Conservation (phyloP, 805 yeast species). For the Pichia nanzhaoensis region DNA sequence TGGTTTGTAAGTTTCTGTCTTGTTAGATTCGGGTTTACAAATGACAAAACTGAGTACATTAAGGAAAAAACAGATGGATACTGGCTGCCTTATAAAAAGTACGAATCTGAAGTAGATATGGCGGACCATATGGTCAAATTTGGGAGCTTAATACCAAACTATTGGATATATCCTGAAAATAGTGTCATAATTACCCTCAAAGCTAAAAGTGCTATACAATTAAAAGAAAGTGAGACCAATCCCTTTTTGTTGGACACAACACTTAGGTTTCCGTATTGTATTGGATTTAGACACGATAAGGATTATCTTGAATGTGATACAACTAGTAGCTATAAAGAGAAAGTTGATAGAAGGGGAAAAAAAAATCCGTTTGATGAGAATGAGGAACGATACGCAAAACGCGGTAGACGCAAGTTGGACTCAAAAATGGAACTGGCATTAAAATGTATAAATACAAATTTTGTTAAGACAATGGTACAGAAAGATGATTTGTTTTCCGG, state of each 20-base stretch:
- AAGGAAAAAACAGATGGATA: slow-evolving; percentile 48
- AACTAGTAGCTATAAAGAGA: slow-evolving; percentile 41
- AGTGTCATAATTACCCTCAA: slow-evolving; percentile 78
- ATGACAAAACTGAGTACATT: slow-evolving; percentile 38
- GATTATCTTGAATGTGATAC: slow-evolving; percentile 49
- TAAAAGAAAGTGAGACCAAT: slow-evolving; percentile 35
- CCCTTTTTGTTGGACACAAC: slow-evolving; percentile 63
- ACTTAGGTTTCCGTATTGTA: slow-evolving; percentile 68
- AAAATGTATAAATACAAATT: slow-evolving; percentile 14
- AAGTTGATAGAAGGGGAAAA: slow-evolving; percentile 19
- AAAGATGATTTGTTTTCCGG: slow-evolving; percentile 35
- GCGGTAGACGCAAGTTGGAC: slow-evolving; percentile 12
- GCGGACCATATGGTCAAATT: slow-evolving; percentile 35
- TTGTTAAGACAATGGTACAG: slow-evolving; percentile 2
- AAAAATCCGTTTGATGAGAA: background rate
- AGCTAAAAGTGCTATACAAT: slow-evolving; percentile 56
- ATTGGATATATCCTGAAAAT: slow-evolving; percentile 75
- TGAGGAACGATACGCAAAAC: background rate
- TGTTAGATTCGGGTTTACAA: slow-evolving; percentile 79
- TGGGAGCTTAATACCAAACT: slow-evolving; percentile 56
- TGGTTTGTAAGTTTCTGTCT: slow-evolving; percentile 61
- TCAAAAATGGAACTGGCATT: slow-evolving; percentile 17
- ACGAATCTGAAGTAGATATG: slow-evolving; percentile 4
- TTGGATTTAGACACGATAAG: slow-evolving; percentile 64
- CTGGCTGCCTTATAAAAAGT: slow-evolving; percentile 40